Evolutionary conservation across 2,329 filamentous ascomycete species (phyloP), one percentile per base, ranked within the genome.

Genomic region (Nigrograna mackinnonii): DNA sequence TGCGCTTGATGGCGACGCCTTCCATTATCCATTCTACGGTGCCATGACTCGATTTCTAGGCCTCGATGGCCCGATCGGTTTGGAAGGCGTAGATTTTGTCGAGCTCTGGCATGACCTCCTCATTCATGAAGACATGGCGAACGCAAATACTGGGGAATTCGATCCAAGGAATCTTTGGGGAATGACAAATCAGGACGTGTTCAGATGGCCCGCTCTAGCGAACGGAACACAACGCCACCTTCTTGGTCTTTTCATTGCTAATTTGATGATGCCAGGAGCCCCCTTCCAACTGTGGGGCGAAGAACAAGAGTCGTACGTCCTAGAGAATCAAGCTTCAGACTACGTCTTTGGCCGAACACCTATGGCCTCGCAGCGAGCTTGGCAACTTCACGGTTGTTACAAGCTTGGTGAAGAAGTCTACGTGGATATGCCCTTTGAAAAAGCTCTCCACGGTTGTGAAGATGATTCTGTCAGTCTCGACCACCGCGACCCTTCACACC

Each of bases 371-470:
- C 73, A 80, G 2, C 76, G 76, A 3, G 83, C 82, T 2, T 86
- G 83, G 83, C 79, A 83, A 52, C 73, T 76, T 24, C 83, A 86
- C 52, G 83, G 83, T 5, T 86, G 83, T 58, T 85, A 85, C 64
- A 67, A 68, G 12, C 70, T 84, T 4, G 71, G 73, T 14, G 77
- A 77, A 22, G 74, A 73, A 2, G 79, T 84, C 46, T 82, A 84
- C 54, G 78, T 75, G 51, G 56, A 81, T 5, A 80, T 80, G 69
- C 82, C 82, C 0, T 66, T 83, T 26, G 76, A 79, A 35, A 72
- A 74, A 46, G 77, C 78, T 2, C 64, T 73, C 2, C 50, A 69
- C 28, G 83, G 80, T 5, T 86, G 83, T 52, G 52, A 78, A 35
- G 82, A 85, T 47, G 76, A 79, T 33, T 59, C 64, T 6, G 78